These are phyloP conservation scores for Candida boleticola DNA, from an alignment of 805 yeast species.

Conservation along the genomic window DNA sequence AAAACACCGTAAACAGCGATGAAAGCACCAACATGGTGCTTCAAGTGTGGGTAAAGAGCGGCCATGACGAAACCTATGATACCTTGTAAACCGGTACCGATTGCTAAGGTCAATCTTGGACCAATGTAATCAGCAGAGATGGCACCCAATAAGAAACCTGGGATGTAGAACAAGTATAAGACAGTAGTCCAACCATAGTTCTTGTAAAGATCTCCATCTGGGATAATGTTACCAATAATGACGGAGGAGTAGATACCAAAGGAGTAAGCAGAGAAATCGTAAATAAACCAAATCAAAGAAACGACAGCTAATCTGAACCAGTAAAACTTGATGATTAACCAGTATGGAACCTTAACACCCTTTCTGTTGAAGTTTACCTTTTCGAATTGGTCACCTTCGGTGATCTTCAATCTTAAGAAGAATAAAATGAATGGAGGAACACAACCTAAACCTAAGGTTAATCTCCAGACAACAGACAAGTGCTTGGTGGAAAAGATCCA, in stretches of 20 bases:
- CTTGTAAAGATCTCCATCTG: slow-evolving; percentile 56
- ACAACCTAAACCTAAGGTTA: slow-evolving; percentile 81
- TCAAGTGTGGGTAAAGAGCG: slow-evolving; percentile 52
- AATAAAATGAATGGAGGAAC: slow-evolving; percentile 74
- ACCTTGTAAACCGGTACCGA: slow-evolving; percentile 68
- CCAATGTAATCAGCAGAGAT: slow-evolving; percentile 72
- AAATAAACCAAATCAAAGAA: slow-evolving; percentile 76
- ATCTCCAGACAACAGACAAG: slow-evolving; percentile 79
- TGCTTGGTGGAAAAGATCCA: slow-evolving; percentile 70
- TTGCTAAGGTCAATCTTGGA: slow-evolving; percentile 65
- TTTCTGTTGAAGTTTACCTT: slow-evolving; percentile 56
- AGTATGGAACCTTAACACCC: slow-evolving; percentile 51
- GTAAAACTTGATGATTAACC: slow-evolving; percentile 65
- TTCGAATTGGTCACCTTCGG: slow-evolving; percentile 65
- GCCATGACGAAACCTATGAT: slow-evolving; percentile 77
- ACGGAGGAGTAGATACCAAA: slow-evolving; percentile 76
- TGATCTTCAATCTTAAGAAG: slow-evolving; percentile 64
- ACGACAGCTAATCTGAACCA: slow-evolving; percentile 69
- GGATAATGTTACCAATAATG: slow-evolving; percentile 55
- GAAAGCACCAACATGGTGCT: slow-evolving; percentile 63
- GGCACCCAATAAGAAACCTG: slow-evolving; percentile 82
- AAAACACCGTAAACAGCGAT: slow-evolving; percentile 82
- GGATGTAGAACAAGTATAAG: slow-evolving; percentile 74
- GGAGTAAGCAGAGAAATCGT: slow-evolving; percentile 78
- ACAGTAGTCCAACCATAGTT: slow-evolving; percentile 87